Conservation (phyloP, 1,284 basidiomycete genomes). For the Inonotus obliquus region DNA sequence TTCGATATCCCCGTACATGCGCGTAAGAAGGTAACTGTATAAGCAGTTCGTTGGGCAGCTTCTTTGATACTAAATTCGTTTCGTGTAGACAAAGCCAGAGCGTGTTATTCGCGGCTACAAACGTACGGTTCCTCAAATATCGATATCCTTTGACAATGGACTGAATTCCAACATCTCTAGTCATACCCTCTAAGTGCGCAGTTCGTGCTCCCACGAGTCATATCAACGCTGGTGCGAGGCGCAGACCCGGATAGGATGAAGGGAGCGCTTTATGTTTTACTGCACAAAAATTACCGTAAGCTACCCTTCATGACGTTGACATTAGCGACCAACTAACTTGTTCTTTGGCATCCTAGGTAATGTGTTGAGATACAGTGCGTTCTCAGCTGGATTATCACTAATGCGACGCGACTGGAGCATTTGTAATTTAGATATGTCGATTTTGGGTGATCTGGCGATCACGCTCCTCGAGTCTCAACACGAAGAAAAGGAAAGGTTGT, state of each 20-base stretch:
- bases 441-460: conserved; percentile 61
- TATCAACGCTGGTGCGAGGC: conserved; percentile 70
- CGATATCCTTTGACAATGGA: not conserved
- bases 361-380: conserved; percentile 24
- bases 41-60: not conserved
- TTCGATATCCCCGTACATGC: conserved; percentile 81
- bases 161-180: conserved; percentile 29
- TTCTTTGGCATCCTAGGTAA: conserved; percentile 51
- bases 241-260: conserved; percentile 94
- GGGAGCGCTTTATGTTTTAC: conserved; percentile 86
- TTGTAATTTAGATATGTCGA: conserved; percentile 53
- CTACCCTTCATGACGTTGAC: conserved; percentile 6
- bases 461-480: conserved; percentile 83
- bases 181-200: conserved; percentile 82
- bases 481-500: conserved; percentile 73
- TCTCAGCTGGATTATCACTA: not conserved
- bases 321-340: not conserved
- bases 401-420: conserved; percentile 26
- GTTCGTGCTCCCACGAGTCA: conserved; percentile 66
- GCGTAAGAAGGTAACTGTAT: conserved; percentile 59
- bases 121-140: conserved; percentile 38
- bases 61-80: not conserved
- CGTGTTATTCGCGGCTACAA: conserved; percentile 62
- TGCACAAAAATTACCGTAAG: conserved; percentile 68
- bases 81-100: conserved; percentile 67